Base-by-base conservation (phyloP, 2,329 filamentous ascomycete genomes). In the Aspergillus fischeri region DNA sequence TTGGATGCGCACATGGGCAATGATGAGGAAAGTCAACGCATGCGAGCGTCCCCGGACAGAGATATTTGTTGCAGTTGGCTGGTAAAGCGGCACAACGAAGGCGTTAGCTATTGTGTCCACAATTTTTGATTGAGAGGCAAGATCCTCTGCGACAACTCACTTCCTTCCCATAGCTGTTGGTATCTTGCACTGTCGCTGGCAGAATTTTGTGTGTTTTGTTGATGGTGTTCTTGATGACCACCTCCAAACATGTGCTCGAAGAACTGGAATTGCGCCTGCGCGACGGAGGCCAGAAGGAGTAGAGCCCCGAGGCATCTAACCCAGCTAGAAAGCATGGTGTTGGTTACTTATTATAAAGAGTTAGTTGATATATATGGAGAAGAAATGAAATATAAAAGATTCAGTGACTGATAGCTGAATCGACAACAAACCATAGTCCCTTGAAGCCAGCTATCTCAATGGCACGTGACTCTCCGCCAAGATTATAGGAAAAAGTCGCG, bases 21-120 rank as follows among this genome's bases (percentile, higher is more conserved):
- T 99, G 94, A 73, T 97, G 93, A 1, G 94, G 92, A 78, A 96
- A 94, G 73, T 95, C 88, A 6, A 99, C 94, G 78, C 94, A 99
- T 38, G 92, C 90, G 59, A 99, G 84, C 0, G 94, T 97, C 63
- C 91, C 91, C 2, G 94, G 92, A 72, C 94, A 99, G 55, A 99
- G 86, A 73, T 97, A 99, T 66, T 93, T 92, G 68, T 90, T 86
- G 81, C 94, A 99, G 67, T 86, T 82, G n/a, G 92, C 90, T 90
- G 68, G 21, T 28, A 14, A 27, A 24, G 29, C 29, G 28, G 49
- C 29, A 17, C 20, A 35, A 21, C 11, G 29, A 35, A 28, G 48
- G 20, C 21, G 29, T 29, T 28, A 48, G 54, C 38, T 7, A 49
- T 52, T 38, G 58, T 50, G 55, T 58, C 27, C 21, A 24, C n/a